Evolutionary conservation across 225 moss, liverwort and hornwort species (phyloP), one percentile per base, ranked within the genome.

Genomic region (Ulota crispa): DNA sequence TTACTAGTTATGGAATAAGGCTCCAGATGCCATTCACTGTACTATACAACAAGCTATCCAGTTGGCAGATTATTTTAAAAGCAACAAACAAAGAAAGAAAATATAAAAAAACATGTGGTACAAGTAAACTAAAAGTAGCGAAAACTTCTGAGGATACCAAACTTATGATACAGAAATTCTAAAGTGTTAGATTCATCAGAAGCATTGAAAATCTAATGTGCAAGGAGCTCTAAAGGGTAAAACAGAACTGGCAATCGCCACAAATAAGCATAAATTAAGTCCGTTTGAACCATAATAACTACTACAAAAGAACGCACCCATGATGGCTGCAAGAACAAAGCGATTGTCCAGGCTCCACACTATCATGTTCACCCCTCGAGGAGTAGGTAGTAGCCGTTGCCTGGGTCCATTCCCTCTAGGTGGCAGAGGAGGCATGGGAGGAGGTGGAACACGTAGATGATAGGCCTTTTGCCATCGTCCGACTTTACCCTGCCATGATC

Each of bases 291-390:
- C 76, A 3, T 53, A 34, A 24, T 1, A 53, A 13, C 56, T 27
- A n/a, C 11, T 27, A n/a, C 11, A 18, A 56, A 65, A 79, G 19
- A 74, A 81, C 89, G 72, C 81, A 99, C 98, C 99, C 99, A 99
- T 96, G 57, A 99, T 94, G 80, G 95, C 97, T 59, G 99, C 99
- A 63, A 99, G 96, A 15, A 99, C 99, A 86, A 99, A 96, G 26
- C 99, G 96, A 77, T 99, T 99, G 84, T 99, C 96, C 56, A 99
- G 84, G 88, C 99, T 99, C 99, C 99, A 99, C 6, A 99, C 99
- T 68, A 99, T 92, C 99, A 99, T 99, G 82, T 95, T 99, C 13
- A 99, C 99, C 81, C 96, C 99, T 65, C 94, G 92, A 85, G 96
- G 94, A 79, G 93, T 94, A 34, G 94, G 93, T 15, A 95, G 83